Percentiles rank a stretch among this genome's conserved stretches.
Conservation (phyloP, 2,329 filamentous ascomycete genomes). For the Neoascochyta sp. region DNA sequence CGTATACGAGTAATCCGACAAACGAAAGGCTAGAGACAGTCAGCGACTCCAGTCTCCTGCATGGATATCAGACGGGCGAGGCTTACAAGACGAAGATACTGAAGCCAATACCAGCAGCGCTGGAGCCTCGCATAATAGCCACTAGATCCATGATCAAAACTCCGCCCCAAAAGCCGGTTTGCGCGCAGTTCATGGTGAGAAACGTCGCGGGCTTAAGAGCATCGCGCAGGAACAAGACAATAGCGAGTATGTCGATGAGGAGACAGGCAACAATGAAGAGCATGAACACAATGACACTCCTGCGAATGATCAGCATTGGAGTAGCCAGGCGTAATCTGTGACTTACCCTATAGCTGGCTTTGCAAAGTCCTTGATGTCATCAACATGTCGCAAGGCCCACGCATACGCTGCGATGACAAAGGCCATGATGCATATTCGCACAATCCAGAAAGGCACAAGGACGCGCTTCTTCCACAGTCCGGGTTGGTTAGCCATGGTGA, state of each 20-base stretch:
- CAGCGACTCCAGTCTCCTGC: constrained; percentile 2
- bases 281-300: constrained; percentile 31
- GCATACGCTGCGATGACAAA: constrained; percentile 31
- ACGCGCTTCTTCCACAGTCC: constrained; percentile 38
- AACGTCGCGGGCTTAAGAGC: constrained; percentile 32
- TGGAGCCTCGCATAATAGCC: constrained; percentile 18
- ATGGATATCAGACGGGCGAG: neutral
- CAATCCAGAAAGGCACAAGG: constrained; percentile 36
- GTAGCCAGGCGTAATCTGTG: neutral
- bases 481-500: constrained; percentile 21
- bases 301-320: constrained; percentile 17
- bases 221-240: constrained; percentile 34
- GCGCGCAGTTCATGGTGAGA: constrained; percentile 35
- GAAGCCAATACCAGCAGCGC: constrained; percentile 22
- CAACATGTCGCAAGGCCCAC: constrained; percentile 16
- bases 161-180: constrained; percentile 35
- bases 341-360: constrained; percentile 23
- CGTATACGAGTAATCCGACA: constrained; percentile 42
- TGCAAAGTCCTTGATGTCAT: constrained; percentile 14
- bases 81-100: constrained; percentile 39
- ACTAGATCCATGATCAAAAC: constrained; percentile 33
- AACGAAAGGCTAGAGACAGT: constrained; percentile 29
- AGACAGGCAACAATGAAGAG: constrained; percentile 32
- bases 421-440: constrained; percentile 33
- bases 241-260: constrained; percentile 33